phyloP scores from a whole-genome alignment of 2,329 filamentous ascomycete genomes.

The Stagonosporopsis rhizophila region DNA sequence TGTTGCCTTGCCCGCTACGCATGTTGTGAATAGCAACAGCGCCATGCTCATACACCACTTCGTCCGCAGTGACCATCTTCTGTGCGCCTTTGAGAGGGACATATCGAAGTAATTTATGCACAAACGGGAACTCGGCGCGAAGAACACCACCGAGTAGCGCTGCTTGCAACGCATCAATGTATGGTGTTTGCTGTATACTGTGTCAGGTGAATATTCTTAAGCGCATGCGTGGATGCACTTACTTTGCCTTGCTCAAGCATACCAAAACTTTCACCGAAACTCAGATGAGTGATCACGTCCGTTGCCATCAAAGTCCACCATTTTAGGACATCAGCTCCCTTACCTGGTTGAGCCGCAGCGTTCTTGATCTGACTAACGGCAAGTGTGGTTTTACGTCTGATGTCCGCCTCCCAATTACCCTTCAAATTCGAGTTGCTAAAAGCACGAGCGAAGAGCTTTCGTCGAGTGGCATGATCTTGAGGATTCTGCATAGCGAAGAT shows the following conservation, averaged over 20 bases:
- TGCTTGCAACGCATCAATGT: slow-evolving; percentile 39
- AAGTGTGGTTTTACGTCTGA: slow-evolving; percentile 43
- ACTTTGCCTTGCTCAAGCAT: slow-evolving; percentile 49
- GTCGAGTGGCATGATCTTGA: slow-evolving; percentile 43
- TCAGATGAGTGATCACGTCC: slow-evolving; percentile 49
- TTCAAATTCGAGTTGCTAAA: slow-evolving; percentile 48
- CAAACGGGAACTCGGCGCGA: slow-evolving; percentile 40
- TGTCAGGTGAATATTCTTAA: neutral
- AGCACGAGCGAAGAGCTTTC: slow-evolving; percentile 46
- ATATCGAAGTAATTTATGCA: slow-evolving; percentile 28
- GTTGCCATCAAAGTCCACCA: slow-evolving; percentile 52
- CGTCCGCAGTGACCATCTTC: slow-evolving; percentile 21
- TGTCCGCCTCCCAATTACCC: slow-evolving; percentile 46
- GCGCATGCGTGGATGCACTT: neutral
- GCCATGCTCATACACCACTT: slow-evolving; percentile 20
- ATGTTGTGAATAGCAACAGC: slow-evolving; percentile 26
- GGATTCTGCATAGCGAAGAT: slow-evolving; percentile 51
- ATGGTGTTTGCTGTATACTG: slow-evolving; percentile 26
- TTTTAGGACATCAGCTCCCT: slow-evolving; percentile 46
- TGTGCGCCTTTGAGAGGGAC: slow-evolving; percentile 13
- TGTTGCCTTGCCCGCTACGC: slow-evolving; percentile 22
- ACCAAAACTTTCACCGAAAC: slow-evolving; percentile 51
- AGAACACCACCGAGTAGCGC: slow-evolving; percentile 41
- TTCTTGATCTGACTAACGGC: slow-evolving; percentile 43
- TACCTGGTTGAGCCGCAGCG: slow-evolving; percentile 21